Base-by-base conservation (phyloP, 2,329 filamentous ascomycete species). In the Xylariaceae sp. region DNA sequence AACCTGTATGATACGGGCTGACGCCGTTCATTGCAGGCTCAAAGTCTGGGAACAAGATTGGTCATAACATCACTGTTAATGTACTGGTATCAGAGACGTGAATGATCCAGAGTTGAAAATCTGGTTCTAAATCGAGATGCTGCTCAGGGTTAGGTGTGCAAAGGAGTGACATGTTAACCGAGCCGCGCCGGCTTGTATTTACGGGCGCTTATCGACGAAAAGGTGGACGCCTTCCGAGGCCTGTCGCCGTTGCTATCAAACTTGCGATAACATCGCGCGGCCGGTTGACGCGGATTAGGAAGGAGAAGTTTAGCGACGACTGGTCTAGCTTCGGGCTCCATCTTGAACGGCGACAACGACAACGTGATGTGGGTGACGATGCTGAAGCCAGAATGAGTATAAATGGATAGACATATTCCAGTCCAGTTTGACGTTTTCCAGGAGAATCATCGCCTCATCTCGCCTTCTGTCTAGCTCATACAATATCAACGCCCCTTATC, bases 271-370 rank as follows among this genome's bases (percentile, higher is more conserved):
- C 50, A 19, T 56, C 55, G 46, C 44, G 39, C 46, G 52, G 47
- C 48, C 39, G 44, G 49, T 53, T 51, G 49, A 33, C 52, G 54
- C 54, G 44, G 50, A 58, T 58, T 55, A 53, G 58, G 58, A 60
- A 60, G 58, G 58, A 58, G 57, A 39, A 46, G 47, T 53, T 46
- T 48, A 48, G 46, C 39, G 40, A 45, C 39, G 41, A 36, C 51
- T 47, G 50, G 53, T 57, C 51, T 27, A 27, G 22, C 22, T 27
- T 27, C 22, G 22, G 22, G 22, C 22, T 27, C 22, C 22, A 44
- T 45, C 35, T 39, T 54, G 43, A 47, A 56, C 33, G 53, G 47
- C 42, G 48, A 55, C 56, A 59, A 57, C 48, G 55, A 7, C 30
- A 57, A 45, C 55, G 51, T 45, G 57, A 58, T 27, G 22, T 7